These are phyloP conservation scores for Coemansia sp. DNA, from an alignment of 192 early-diverging fungal genomes.

Conservation along the genomic window DNA sequence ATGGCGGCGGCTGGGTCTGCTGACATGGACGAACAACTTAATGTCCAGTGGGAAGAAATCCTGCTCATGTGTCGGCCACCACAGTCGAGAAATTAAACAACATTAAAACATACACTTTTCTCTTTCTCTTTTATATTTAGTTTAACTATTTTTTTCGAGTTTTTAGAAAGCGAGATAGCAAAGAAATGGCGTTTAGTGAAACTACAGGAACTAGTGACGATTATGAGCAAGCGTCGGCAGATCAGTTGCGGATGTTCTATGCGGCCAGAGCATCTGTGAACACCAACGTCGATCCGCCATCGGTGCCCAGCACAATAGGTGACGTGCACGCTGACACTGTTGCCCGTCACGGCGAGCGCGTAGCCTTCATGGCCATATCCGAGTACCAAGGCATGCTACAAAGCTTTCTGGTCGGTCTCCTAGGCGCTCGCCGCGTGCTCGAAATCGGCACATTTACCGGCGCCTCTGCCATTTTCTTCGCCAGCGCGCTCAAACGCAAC, in stretches of 20 bases:
- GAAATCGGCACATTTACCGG: constrained; percentile 74
- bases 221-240: constrained; percentile 8
- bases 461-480: constrained; percentile 62
- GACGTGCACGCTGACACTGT: constrained; percentile 15
- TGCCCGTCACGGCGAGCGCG: not conserved
- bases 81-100: not conserved
- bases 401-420: constrained; percentile 51
- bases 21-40: constrained; percentile 29
- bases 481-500: constrained; percentile 58
- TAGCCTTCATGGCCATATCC: constrained; percentile 51
- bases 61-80: constrained; percentile 33
- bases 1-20: constrained; percentile 27
- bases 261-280: constrained; percentile 30
- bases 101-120: no score
- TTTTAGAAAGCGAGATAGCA: no score
- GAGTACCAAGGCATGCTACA: constrained; percentile 55
- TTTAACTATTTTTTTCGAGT: no score
- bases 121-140: no score
- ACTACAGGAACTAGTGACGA: not conserved
- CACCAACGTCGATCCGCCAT: constrained; percentile 18
- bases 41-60: constrained; percentile 37
- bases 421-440: constrained; percentile 55
- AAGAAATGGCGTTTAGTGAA: not conserved
- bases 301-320: constrained; percentile 21
- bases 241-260: constrained; percentile 23